These are phyloP conservation scores for Knoxdaviesia capensis DNA, from an alignment of 2,329 filamentous ascomycete species.

Conservation along the genomic window DNA sequence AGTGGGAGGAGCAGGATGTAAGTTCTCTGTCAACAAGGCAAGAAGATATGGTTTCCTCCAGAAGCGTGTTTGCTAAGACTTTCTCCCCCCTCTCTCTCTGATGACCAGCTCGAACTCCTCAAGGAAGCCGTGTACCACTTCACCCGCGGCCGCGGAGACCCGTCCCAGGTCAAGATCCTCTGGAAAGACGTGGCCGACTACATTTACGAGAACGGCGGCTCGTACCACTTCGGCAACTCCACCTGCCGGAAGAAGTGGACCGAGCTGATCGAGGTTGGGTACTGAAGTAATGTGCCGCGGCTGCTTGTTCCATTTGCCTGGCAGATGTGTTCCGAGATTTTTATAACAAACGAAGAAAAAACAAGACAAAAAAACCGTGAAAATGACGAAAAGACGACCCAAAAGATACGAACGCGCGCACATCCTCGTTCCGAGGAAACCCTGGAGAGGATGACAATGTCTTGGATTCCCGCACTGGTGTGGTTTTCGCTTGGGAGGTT, in stretches of 20 bases:
- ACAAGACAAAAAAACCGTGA: neutral
- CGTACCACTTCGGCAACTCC: constrained; percentile 37
- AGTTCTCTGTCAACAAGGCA: constrained; percentile 13
- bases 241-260: constrained; percentile 40
- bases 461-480: too few species aligned
- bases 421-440: too few species aligned
- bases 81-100: neutral
- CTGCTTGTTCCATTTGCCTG: neutral
- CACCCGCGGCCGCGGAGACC: constrained; percentile 10
- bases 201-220: constrained; percentile 29
- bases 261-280: constrained; percentile 14
- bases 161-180: constrained; percentile 18
- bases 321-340: neutral
- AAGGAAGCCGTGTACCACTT: constrained; percentile 20
- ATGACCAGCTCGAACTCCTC: constrained; percentile 21
- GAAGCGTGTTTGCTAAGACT: neutral
- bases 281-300: neutral
- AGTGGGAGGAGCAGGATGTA: constrained; percentile 44
- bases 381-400: neutral
- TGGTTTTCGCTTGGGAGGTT: too few species aligned
- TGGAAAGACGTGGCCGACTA: constrained; percentile 38
- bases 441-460: too few species aligned
- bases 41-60: neutral
- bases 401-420: too few species aligned
- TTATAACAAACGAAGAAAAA: neutral